A percentile compares a stretch with the other conserved stretches of the same genome.
Conservation (phyloP, 2,329 filamentous ascomycete genomes). For the Nigrospora oryzae region DNA sequence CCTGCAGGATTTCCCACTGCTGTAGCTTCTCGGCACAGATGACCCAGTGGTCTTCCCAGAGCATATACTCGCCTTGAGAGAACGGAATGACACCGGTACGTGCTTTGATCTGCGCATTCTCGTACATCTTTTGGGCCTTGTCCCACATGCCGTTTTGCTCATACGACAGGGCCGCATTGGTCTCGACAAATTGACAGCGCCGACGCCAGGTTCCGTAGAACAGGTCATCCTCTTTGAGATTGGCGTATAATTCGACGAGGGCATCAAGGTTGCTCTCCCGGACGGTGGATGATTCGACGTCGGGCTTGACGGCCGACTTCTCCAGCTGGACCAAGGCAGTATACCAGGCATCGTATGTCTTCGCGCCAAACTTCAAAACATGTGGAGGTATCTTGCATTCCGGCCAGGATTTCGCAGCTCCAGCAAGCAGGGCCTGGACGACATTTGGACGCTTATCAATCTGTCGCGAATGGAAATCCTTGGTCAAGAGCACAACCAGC, state of each 20-base stretch:
- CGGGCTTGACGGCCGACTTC: constrained; percentile 74
- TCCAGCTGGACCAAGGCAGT: constrained; percentile 87
- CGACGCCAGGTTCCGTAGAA: constrained; percentile 97
- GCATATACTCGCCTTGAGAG: constrained; percentile 93
- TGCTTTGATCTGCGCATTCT: constrained; percentile 93
- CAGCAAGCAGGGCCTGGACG: constrained; percentile 84
- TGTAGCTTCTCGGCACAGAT: constrained; percentile 96
- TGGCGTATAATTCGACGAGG: constrained; percentile 85
- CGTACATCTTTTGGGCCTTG: constrained; percentile 94
- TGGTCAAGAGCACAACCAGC: constrained; percentile 82
- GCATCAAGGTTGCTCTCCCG: constrained; percentile 94
- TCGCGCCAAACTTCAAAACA: constrained; percentile 89
- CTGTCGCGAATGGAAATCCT: constrained; percentile 91
- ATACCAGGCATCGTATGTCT: constrained; percentile 96
- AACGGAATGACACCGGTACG: constrained; percentile 93
- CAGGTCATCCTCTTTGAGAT: constrained; percentile 87
- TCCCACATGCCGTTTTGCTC: constrained; percentile 99
- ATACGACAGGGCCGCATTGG: constrained; percentile 92
- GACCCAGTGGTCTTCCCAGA: constrained; percentile 99
- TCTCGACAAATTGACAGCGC: constrained; percentile 93
- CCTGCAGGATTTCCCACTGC: constrained; percentile 96
- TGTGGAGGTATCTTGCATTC: constrained; percentile 91
- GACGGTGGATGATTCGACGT: constrained; percentile 74
- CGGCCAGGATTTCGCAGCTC: constrained; percentile 74
- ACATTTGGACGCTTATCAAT: constrained; percentile 94